Conservation (phyloP, 495 filamentous ascomycete species). For the Penicillium riverlandense region DNA sequence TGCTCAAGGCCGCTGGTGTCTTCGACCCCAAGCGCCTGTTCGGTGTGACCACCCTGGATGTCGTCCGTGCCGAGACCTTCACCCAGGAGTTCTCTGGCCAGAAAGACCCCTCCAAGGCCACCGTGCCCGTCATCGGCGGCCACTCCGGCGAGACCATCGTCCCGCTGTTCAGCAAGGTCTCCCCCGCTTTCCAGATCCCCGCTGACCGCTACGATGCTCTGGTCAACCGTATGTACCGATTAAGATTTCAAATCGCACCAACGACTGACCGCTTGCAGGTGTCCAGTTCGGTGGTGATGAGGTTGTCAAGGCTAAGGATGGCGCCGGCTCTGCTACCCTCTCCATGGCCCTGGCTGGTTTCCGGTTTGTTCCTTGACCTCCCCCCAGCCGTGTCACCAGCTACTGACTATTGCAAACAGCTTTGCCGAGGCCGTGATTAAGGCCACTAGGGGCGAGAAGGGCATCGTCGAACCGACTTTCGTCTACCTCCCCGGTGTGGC, state of each 20-base stretch:
- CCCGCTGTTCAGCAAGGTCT: constrained; percentile 88
- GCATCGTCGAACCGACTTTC: constrained; percentile 88
- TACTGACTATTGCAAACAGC: constrained; percentile 27
- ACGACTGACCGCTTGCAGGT: constrained; percentile 34
- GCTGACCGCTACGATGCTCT: constrained; percentile 78
- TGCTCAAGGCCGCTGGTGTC: constrained; percentile 84
- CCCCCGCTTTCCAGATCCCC: constrained; percentile 72
- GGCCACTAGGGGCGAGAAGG: constrained; percentile 79
- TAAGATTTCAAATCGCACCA: not conserved
- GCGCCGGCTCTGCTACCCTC: constrained; percentile 87
- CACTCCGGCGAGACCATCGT: constrained; percentile 98
- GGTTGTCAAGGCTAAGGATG: constrained; percentile 97
- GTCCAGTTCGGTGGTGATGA: constrained; percentile 98
- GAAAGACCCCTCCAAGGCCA: constrained; percentile 71
- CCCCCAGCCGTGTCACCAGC: not conserved
- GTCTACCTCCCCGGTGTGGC: constrained; percentile 86
- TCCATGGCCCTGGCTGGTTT: constrained; percentile 98
- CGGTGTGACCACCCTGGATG: constrained; percentile 96
- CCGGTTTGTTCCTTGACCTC: constrained; percentile 48
- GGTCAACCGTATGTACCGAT: constrained; percentile 61
- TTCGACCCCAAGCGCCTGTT: constrained; percentile 93
- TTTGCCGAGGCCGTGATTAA: constrained; percentile 91
- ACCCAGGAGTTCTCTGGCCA: constrained; percentile 77
- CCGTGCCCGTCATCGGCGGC: constrained; percentile 89
- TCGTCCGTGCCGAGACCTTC: constrained; percentile 97